phyloP scores from a whole-genome alignment of 164 flowering plant species.

The Amborella trichopoda region DNA sequence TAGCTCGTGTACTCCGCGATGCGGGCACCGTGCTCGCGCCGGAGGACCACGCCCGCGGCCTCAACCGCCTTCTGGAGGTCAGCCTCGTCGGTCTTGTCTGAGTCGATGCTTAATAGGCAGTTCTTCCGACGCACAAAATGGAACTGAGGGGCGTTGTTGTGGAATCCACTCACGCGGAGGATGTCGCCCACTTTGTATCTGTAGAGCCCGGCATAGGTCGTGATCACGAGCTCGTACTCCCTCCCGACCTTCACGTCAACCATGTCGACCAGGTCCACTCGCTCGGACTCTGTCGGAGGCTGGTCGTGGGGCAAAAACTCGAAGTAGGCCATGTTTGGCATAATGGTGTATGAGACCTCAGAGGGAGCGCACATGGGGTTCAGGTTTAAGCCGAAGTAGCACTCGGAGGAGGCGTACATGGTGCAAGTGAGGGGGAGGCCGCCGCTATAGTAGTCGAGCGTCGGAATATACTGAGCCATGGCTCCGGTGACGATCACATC shows the following conservation, averaged over 20 bases:
- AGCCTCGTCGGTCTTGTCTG: conserved; percentile 34
- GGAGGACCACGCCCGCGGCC: conserved; percentile 15
- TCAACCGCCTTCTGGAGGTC: conserved; percentile 32
- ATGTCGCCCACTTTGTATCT: conserved; percentile 37
- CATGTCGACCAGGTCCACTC: conserved; percentile 17
- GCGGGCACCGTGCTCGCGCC: conserved; percentile 8
- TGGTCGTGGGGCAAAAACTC: conserved; percentile 26
- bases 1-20: conserved; percentile 35
- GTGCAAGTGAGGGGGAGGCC: conserved; percentile 29
- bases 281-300: conserved; percentile 1
- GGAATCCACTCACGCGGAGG: conserved; percentile 28
- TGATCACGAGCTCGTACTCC: conserved; percentile 34
- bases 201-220: conserved; percentile 30
- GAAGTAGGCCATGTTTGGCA: conserved; percentile 41
- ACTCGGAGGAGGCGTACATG: conserved; percentile 39
- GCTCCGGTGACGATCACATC: conserved; percentile 33
- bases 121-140: conserved; percentile 29
- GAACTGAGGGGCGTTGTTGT: conserved; percentile 36
- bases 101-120: conserved; percentile 30
- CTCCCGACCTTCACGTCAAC: conserved; percentile 26
- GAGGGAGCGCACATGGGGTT: conserved; percentile 28
- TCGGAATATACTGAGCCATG: conserved; percentile 38
- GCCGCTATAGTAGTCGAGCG: conserved; percentile 27
- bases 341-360: conserved; percentile 31
- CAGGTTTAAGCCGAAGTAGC: conserved; percentile 35